Evolutionary conservation across 495 filamentous ascomycete genomes (phyloP).

Genomic region (Tuber umbilicatum): DNA sequence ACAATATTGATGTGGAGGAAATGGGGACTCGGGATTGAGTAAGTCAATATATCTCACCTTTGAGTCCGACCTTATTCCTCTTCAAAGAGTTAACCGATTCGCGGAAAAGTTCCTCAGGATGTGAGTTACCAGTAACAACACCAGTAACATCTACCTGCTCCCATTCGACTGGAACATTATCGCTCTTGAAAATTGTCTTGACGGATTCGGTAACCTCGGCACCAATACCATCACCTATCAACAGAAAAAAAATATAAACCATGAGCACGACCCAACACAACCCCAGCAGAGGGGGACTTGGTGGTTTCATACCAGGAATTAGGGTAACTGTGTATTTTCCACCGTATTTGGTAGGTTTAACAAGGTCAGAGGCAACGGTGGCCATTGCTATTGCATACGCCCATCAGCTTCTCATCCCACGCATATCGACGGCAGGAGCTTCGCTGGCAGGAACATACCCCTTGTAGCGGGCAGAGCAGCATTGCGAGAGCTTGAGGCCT

Average conservation of each 20-base stretch:
- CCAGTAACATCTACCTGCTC: constrained; percentile 96
- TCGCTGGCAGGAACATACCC: constrained; percentile 28
- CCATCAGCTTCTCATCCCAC: constrained; percentile 29
- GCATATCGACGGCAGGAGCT: constrained; percentile 5
- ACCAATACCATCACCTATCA: constrained; percentile 84
- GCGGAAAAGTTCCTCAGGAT: constrained; percentile 88
- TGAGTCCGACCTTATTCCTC: constrained; percentile 96
- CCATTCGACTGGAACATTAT: constrained; percentile 98
- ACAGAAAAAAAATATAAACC: constrained; percentile 6
- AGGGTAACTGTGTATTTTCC: constrained; percentile 98
- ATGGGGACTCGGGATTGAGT: background rate
- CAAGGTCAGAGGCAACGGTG: constrained; percentile 39
- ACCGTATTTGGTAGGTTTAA: constrained; percentile 86
- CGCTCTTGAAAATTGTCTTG: constrained; percentile 98
- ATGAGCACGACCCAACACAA: constrained; percentile 19
- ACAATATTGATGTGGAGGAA: background rate
- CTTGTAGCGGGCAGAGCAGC: constrained; percentile 23
- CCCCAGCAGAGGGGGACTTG: constrained; percentile 14
- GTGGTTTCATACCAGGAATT: constrained; percentile 64
- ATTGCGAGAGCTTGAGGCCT: constrained; percentile 31
- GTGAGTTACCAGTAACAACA: constrained; percentile 75
- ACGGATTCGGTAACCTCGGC: constrained; percentile 96
- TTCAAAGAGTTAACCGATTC: constrained; percentile 90
- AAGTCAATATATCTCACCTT: constrained; percentile 50
- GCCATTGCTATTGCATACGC: constrained; percentile 37